Evolutionary conservation across 495 filamentous ascomycete species (phyloP).

Genomic region (Tetracladium marchalianum): DNA sequence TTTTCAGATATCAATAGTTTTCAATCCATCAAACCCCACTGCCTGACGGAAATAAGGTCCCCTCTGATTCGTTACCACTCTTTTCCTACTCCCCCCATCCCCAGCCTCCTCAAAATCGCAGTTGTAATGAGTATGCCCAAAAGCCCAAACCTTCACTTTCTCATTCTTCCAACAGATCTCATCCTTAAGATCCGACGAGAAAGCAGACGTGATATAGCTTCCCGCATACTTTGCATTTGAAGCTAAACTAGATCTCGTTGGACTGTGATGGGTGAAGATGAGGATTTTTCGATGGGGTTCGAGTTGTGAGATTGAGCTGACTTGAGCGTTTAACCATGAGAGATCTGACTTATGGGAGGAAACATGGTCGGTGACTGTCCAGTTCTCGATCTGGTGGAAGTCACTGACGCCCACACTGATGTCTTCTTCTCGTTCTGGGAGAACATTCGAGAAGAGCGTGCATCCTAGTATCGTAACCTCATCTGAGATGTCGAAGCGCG

Average conservation of each 20-base stretch:
- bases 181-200: constrained; percentile 34
- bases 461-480: constrained; percentile 37
- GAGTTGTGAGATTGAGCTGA: constrained; percentile 24
- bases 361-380: constrained; percentile 35
- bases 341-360: constrained; percentile 32
- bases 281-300: constrained; percentile 28
- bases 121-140: constrained; percentile 49
- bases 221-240: constrained; percentile 31
- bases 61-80: constrained; percentile 24
- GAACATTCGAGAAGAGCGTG: constrained; percentile 34
- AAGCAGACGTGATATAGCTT: constrained; percentile 30
- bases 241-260: constrained; percentile 25
- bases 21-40: too few relatives aligned
- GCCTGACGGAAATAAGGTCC: constrained; percentile 20
- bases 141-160: constrained; percentile 42
- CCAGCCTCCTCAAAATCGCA: constrained; percentile 30
- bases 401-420: constrained; percentile 33
- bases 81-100: constrained; percentile 5
- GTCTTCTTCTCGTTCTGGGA: constrained; percentile 14
- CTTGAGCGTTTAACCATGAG: constrained; percentile 39
- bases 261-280: constrained; percentile 45
- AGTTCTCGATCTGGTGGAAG: constrained; percentile 37
- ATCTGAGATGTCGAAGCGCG: constrained; percentile 26
- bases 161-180: constrained; percentile 35
- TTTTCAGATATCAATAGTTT: too few relatives aligned